Evolutionary conservation across 208 protist species (phyloP), one percentile per base, ranked within the genome.

Genomic region (Novymonas esmeraldas): DNA sequence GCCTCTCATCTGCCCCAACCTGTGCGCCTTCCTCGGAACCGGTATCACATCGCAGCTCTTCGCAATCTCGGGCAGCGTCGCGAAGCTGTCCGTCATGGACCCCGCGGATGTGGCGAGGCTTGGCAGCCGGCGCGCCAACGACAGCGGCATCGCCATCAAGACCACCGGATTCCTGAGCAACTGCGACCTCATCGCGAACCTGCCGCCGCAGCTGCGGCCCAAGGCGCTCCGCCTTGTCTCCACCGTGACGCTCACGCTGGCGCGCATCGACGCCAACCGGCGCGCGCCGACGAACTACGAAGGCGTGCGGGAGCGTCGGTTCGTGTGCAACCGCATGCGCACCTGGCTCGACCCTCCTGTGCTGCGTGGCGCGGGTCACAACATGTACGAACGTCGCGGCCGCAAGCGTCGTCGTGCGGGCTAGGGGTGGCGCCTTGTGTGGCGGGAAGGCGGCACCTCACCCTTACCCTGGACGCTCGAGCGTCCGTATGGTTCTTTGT

Each of bases 1-100:
- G 92, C 84, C 87, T 11, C 80, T 95, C 28, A 83, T 98, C 33
- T 93, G 90, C 64, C 95, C 95, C 2, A 98, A 98, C 63, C 76
- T 97, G 16, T 96, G 87, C 45, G 87, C 85, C 10, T 90, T 98
- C 49, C 77, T 98, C 10, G 94, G 93, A 14, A 97, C 95, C 11
- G 88, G 82, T 29, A 94, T 98, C 51, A 94, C 94, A 3, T 94
- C 92, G 16, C 91, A 98, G 71, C 78, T 98, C 22, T 96, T 98
- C 66, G 89, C 90, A 59, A 81, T 95, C 46, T 75, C 85, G 0
- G 91, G 89, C 50, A 89, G 84, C 50, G 81, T 94, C 14, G 52
- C 64, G 5, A 92, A 88, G 50, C 76, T 96, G 38, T 70, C 92
- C 7, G 68, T 79, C 6, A 85, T 96, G 77, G 92, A 96, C 55